phyloP scores from a whole-genome alignment of 169 alveolate species.

The Perkinsus chesapeaki region DNA sequence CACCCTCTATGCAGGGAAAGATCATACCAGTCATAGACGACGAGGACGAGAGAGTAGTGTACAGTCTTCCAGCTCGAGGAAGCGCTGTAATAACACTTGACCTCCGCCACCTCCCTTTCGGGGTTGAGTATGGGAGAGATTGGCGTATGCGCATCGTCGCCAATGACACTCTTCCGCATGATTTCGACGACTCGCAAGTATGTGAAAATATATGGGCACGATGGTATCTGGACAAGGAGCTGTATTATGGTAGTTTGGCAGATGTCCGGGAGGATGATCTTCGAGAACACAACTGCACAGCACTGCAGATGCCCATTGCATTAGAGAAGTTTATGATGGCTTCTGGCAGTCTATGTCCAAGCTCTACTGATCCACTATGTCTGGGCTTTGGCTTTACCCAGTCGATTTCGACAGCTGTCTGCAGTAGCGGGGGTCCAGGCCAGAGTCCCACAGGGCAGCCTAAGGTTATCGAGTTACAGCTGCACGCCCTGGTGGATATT shows the following conservation, averaged over 20 bases:
- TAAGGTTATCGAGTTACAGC: neutral
- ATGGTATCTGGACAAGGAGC: neutral
- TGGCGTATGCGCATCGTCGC: neutral
- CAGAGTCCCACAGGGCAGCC: neutral
- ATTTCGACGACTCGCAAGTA: neutral
- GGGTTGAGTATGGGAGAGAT: slow-evolving; percentile 14
- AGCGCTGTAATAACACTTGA: slow-evolving; percentile 25
- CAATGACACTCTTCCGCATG: neutral
- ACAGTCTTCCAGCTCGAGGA: slow-evolving; percentile 13
- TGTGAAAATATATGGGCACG: neutral
- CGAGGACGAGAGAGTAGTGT: slow-evolving; percentile 8
- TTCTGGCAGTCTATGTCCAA: neutral
- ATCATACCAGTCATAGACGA: neutral
- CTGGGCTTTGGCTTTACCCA: neutral
- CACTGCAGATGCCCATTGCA: neutral
- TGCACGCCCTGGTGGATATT: neutral
- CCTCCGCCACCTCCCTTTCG: slow-evolving; percentile 20
- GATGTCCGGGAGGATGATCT: neutral
- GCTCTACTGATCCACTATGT: neutral
- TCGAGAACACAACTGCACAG: neutral
- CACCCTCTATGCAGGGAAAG: neutral
- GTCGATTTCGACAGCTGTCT: neutral
- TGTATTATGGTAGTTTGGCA: neutral
- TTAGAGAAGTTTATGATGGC: neutral
- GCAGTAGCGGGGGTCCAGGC: neutral